Conservation (phyloP, 2,329 filamentous ascomycete species). For the Mycosphaerella sp. region DNA sequence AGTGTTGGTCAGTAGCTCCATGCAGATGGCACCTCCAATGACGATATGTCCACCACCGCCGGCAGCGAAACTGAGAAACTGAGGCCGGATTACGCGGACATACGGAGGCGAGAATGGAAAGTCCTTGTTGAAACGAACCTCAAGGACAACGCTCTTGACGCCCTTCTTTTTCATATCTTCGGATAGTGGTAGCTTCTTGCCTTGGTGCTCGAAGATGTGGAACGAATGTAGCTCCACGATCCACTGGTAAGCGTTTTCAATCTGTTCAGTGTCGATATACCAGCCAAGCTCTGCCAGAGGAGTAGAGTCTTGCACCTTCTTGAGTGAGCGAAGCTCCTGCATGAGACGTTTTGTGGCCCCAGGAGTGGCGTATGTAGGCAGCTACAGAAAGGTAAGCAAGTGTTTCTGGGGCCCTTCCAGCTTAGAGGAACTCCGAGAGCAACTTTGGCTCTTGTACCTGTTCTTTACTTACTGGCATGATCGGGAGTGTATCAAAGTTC, state of each 20-base stretch:
- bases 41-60: slow-evolving; percentile 87
- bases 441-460: no score
- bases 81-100: slow-evolving; percentile 72
- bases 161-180: slow-evolving; percentile 62
- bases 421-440: no score
- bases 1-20: slow-evolving; percentile 67
- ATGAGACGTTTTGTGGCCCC: slow-evolving; percentile 58
- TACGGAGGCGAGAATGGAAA: slow-evolving; percentile 79
- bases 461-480: slow-evolving; percentile 43
- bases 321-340: slow-evolving; percentile 57
- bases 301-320: slow-evolving; percentile 57
- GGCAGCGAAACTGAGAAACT: slow-evolving; percentile 62
- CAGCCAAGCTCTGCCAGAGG: slow-evolving; percentile 67
- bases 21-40: slow-evolving; percentile 72
- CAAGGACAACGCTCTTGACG: slow-evolving; percentile 65
- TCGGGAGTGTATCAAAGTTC: slow-evolving; percentile 55
- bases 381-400: slow-evolving; percentile 9
- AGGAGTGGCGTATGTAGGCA: slow-evolving; percentile 59
- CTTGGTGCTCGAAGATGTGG: slow-evolving; percentile 30
- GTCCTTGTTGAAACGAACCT: slow-evolving; percentile 70
- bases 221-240: slow-evolving; percentile 86
- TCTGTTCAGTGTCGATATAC: slow-evolving; percentile 64
- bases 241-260: slow-evolving; percentile 81
- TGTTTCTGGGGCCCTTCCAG: no score
- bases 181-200: slow-evolving; percentile 56